Conservation (phyloP, 1,139 yeast species). For the Kodamaea sp. region DNA sequence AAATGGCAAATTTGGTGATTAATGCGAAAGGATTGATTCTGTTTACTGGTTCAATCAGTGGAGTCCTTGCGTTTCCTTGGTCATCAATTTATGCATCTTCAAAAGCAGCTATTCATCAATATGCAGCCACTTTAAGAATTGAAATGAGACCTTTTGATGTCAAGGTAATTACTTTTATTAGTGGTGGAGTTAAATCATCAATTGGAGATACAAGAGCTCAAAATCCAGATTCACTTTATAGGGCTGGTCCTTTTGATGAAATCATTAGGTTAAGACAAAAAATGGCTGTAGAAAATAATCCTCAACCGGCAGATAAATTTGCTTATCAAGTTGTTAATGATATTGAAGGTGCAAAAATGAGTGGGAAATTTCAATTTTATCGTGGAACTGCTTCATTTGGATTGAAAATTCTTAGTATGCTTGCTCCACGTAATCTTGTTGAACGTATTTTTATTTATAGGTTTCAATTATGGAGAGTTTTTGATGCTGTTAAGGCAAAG, state of each 20-base stretch:
- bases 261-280: constrained; percentile 51
- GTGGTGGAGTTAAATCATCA: constrained; percentile 63
- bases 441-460: constrained; percentile 3
- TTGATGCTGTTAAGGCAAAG: constrained; percentile 2
- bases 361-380: constrained; percentile 3
- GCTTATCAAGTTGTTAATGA: constrained; percentile 55
- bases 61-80: constrained; percentile 66
- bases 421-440: constrained; percentile 3
- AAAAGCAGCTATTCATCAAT: constrained; percentile 76
- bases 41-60: constrained; percentile 74
- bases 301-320: constrained; percentile 55
- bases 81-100: constrained; percentile 65
- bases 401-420: constrained; percentile 1
- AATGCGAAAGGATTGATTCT: constrained; percentile 68
- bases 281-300: constrained; percentile 59
- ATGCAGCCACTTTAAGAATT: constrained; percentile 56
- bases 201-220: constrained; percentile 51
- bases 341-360: constrained; percentile 21
- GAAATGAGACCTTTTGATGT: constrained; percentile 76
- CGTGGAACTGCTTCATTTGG: constrained; percentile 7
- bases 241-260: constrained; percentile 46
- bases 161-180: constrained; percentile 63
- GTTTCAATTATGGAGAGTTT: constrained; percentile 5
- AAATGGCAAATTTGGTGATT: constrained; percentile 54
- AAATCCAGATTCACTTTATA: constrained; percentile 54